Conservation (phyloP, 2,329 filamentous ascomycete species). For the Plectosphaerella cucumerina region DNA sequence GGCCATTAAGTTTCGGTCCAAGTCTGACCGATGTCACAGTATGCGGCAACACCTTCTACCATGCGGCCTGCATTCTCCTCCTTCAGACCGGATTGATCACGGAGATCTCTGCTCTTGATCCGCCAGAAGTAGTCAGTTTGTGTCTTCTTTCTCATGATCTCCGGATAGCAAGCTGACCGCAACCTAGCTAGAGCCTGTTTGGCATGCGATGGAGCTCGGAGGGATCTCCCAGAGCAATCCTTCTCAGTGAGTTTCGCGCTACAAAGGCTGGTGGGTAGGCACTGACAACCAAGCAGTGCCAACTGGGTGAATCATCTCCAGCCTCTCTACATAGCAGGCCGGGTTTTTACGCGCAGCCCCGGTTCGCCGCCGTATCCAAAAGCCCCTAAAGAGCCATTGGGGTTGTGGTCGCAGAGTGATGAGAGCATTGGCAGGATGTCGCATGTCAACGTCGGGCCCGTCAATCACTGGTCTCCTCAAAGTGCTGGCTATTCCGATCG, state of each 20-base stretch:
- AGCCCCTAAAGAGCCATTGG: not conserved
- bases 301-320: slow-evolving; percentile 12
- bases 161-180: not conserved
- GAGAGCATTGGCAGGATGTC: too few relatives aligned
- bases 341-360: not conserved
- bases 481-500: not conserved
- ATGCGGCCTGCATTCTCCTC: slow-evolving; percentile 8
- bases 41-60: slow-evolving; percentile 11
- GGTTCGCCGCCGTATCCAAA: not conserved
- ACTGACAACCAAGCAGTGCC: slow-evolving; percentile 1
- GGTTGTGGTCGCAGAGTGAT: not conserved
- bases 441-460: not conserved
- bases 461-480: not conserved
- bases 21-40: slow-evolving; percentile 1
- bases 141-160: not conserved
- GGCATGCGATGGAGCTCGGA: slow-evolving; percentile 8
- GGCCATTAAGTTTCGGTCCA: not conserved
- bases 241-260: slow-evolving; percentile 6
- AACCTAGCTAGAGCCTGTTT: slow-evolving; percentile 3
- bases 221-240: slow-evolving; percentile 8
- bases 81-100: slow-evolving; percentile 3
- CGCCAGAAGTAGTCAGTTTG: not conserved
- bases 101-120: not conserved
- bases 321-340: slow-evolving; percentile 10
- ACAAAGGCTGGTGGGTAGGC: not conserved